Conservation (phyloP, 2,329 filamentous ascomycete species). For the Cryphonectria carpinicola region DNA sequence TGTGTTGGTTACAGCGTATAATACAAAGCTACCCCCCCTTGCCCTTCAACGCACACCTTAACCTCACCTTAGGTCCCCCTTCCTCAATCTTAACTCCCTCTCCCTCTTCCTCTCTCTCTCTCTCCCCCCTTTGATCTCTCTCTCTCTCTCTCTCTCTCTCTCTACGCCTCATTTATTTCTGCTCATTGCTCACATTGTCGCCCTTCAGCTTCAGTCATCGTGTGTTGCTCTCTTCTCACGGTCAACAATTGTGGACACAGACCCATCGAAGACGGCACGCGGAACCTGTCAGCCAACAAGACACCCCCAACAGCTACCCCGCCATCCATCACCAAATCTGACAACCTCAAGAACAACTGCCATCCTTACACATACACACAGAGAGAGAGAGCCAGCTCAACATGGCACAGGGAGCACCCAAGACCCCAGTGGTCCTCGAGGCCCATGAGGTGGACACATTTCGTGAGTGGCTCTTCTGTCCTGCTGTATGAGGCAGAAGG, state of each 20-base stretch:
- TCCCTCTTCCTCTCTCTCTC: neutral
- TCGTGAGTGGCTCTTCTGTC: constrained; percentile 50
- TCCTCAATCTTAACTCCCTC: constrained; percentile 9
- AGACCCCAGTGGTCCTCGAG: constrained; percentile 69
- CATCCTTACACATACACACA: neutral
- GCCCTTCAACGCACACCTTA: constrained; percentile 3
- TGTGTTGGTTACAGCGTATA: constrained; percentile 2
- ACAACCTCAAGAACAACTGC: neutral
- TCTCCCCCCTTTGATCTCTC: neutral
- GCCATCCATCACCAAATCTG: constrained; percentile 30
- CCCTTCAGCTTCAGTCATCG: neutral
- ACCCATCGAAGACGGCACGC: neutral
- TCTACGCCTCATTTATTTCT: neutral
- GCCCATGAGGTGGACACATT: constrained; percentile 78
- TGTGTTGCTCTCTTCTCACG: neutral
- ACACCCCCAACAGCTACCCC: constrained; percentile 25
- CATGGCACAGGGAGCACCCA: constrained; percentile 53
- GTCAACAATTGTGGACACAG: neutral
- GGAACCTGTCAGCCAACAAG: neutral
- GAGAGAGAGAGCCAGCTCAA: constrained; percentile 14
- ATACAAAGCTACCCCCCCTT: constrained; percentile 24
- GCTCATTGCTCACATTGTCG: neutral
- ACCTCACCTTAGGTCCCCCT: constrained; percentile 1
- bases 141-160: neutral
- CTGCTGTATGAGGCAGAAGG: neutral